A percentile compares a stretch with the other conserved stretches of the same genome.
Conservation (phyloP, 1,284 basidiomycete species). For the Trametes versicolor region DNA sequence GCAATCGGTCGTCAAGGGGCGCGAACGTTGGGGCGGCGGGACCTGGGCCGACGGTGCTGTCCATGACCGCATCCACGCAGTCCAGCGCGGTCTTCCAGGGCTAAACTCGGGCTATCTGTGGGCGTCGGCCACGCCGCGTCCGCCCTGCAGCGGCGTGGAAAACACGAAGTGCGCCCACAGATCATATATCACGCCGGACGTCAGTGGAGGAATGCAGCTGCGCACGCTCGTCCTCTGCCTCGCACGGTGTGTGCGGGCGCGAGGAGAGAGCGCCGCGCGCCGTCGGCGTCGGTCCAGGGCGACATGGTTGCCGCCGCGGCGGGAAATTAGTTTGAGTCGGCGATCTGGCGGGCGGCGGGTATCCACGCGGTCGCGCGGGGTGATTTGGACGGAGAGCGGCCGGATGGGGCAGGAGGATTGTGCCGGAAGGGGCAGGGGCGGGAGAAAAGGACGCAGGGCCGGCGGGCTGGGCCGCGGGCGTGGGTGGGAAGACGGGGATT, state of each 20-base stretch:
- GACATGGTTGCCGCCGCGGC: slow-evolving; percentile 32
- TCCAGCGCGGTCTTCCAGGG: slow-evolving; percentile 13
- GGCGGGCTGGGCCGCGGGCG: slow-evolving; percentile 20
- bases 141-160: slow-evolving; percentile 29
- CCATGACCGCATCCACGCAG: slow-evolving; percentile 16
- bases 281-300: slow-evolving; percentile 21
- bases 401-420: slow-evolving; percentile 24
- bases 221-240: background rate
- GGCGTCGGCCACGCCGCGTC: slow-evolving; percentile 31
- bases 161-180: slow-evolving; percentile 27
- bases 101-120: slow-evolving; percentile 26
- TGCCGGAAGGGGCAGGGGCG: slow-evolving; percentile 25
- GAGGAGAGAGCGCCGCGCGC: slow-evolving; percentile 4
- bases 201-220: slow-evolving; percentile 18
- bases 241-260: slow-evolving; percentile 4
- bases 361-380: slow-evolving; percentile 20
- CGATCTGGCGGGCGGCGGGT: slow-evolving; percentile 31
- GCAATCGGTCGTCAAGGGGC: slow-evolving; percentile 35
- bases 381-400: slow-evolving; percentile 23
- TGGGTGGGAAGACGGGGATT: slow-evolving; percentile 31
- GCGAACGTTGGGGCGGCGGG: slow-evolving; percentile 21
- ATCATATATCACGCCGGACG: slow-evolving; percentile 32
- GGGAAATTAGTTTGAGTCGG: slow-evolving; percentile 36
- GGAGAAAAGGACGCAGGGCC: slow-evolving; percentile 24
- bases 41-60: slow-evolving; percentile 18